phyloP scores from a whole-genome alignment of 805 yeast genomes.

The Cyberlindnera maritima region DNA sequence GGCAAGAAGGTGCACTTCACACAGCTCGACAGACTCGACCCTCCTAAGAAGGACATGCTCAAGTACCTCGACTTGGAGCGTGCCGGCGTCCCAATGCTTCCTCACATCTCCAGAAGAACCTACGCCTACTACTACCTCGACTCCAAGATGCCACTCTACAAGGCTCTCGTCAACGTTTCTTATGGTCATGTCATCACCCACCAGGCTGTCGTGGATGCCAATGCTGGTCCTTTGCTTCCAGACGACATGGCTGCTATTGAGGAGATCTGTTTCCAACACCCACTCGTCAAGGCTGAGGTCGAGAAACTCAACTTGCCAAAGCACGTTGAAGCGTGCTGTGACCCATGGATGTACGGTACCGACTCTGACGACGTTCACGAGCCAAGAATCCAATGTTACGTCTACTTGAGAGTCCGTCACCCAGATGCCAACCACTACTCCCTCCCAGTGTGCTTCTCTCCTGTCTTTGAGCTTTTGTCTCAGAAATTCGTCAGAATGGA shows the following conservation, averaged over 20 bases:
- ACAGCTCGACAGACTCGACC: constrained; percentile 69
- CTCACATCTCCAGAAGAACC: constrained; percentile 64
- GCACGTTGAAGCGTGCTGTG: constrained; percentile 52
- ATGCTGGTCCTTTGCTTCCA: constrained; percentile 69
- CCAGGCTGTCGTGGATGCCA: constrained; percentile 54
- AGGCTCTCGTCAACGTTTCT: constrained; percentile 68
- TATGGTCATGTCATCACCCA: constrained; percentile 60
- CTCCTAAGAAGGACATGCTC: constrained; percentile 73
- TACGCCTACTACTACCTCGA: constrained; percentile 65
- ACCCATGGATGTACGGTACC: constrained; percentile 88
- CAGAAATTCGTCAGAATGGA: constrained; percentile 68
- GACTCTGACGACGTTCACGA: constrained; percentile 51
- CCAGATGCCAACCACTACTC: constrained; percentile 75
- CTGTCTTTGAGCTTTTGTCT: constrained; percentile 64
- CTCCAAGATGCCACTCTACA: constrained; percentile 51
- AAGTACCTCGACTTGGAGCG: constrained; percentile 67
- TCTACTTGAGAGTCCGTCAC: constrained; percentile 70
- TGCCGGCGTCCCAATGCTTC: constrained; percentile 45
- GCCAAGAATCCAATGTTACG: constrained; percentile 68
- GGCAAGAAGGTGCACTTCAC: constrained; percentile 58
- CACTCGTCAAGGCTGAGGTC: constrained; percentile 58
- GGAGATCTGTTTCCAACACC: constrained; percentile 47
- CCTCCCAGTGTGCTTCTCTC: constrained; percentile 68
- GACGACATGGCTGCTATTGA: constrained; percentile 60
- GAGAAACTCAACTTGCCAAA: constrained; percentile 62